Percentiles rank a stretch among this genome's conserved stretches.
Conservation (phyloP, 306 rosid genomes). For the Inga leiocalycina region DNA sequence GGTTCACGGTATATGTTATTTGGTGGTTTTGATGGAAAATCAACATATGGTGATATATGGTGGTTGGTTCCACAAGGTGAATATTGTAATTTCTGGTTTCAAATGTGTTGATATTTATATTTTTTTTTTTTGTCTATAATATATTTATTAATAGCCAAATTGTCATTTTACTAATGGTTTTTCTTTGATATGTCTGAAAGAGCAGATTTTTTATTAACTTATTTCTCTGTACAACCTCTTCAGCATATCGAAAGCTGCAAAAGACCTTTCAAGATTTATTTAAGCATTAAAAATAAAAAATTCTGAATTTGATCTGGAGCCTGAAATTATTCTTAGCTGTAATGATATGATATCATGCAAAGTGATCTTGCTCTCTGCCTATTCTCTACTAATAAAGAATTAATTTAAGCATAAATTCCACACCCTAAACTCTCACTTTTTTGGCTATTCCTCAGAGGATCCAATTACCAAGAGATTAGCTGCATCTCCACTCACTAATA, state of each 20-base stretch:
- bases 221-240: conserved; percentile 15
- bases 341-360: neutral
- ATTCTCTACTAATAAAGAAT: neutral
- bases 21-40: conserved; percentile 97
- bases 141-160: conserved; percentile 6
- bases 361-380: neutral
- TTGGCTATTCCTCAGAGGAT: conserved; percentile 62
- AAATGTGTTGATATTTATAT: neutral
- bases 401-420: neutral
- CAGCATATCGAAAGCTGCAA: neutral
- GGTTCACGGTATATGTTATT: conserved; percentile 79
- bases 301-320: neutral
- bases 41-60: conserved; percentile 91
- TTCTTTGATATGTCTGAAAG: conserved; percentile 22
- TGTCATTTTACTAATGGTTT: neutral
- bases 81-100: conserved; percentile 24
- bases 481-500: conserved; percentile 59
- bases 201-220: conserved; percentile 1
- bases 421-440: conserved; percentile 24
- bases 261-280: conserved; percentile 26
- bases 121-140: neutral
- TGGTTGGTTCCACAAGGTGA: conserved; percentile 97
- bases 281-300: conserved; percentile 19
- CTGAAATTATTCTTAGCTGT: neutral
- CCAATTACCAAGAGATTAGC: conserved; percentile 77